These are phyloP conservation scores for Ambrosia hybrid DNA, from an alignment of 140 eudicot species.

Conservation along the genomic window DNA sequence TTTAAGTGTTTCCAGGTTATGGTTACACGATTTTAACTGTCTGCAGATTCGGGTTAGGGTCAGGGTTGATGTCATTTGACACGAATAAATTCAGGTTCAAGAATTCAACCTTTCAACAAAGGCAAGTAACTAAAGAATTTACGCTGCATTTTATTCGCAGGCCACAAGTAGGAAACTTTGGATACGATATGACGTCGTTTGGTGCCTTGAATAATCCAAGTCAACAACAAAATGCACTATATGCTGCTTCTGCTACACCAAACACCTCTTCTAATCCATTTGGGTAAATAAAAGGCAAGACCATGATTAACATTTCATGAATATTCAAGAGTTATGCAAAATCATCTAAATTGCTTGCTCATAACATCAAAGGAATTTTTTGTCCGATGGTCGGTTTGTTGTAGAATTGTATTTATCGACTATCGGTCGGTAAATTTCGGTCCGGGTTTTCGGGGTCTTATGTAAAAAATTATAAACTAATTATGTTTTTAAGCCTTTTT, in stretches of 20 bases:
- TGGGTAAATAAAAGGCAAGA: slow-evolving; percentile 43
- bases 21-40: too few relatives aligned
- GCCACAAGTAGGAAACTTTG: slow-evolving; percentile 55
- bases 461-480: slow-evolving; percentile 19
- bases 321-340: slow-evolving; percentile 9
- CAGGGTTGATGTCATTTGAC: too few relatives aligned
- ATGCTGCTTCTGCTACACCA: slow-evolving; percentile 32
- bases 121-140: not conserved
- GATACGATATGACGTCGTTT: slow-evolving; percentile 43
- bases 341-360: slow-evolving; percentile 30
- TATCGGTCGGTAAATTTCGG: slow-evolving; percentile 7
- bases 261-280: slow-evolving; percentile 71
- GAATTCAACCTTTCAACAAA: too few relatives aligned
- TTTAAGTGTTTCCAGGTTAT: too few relatives aligned
- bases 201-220: slow-evolving; percentile 41
- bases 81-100: too few relatives aligned
- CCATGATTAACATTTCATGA: not conserved
- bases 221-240: slow-evolving; percentile 61
- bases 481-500: slow-evolving; percentile 1
- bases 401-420: slow-evolving; percentile 34
- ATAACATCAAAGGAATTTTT: slow-evolving; percentile 14
- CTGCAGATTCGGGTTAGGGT: too few relatives aligned
- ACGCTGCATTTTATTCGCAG: slow-evolving; percentile 30
- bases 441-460: slow-evolving; percentile 22
- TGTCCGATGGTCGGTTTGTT: slow-evolving; percentile 30